A percentile compares a stretch with the other conserved stretches of the same genome.
These are phyloP conservation scores for Colletotrichum zoysiae DNA, from an alignment of 2,329 filamentous ascomycete species.

Conservation along the genomic window DNA sequence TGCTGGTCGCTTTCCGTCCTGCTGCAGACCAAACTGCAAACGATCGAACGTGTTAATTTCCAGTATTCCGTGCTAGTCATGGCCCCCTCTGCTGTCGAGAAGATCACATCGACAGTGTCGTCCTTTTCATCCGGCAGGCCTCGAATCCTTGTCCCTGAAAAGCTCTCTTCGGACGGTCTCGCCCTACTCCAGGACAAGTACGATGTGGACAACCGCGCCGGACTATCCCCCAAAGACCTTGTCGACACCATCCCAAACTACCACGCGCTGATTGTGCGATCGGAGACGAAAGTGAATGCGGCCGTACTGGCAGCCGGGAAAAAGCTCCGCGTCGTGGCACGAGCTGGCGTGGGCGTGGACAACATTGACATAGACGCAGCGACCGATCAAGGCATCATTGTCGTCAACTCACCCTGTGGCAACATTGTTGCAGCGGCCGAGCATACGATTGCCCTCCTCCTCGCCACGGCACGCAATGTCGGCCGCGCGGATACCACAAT, in stretches of 20 bases:
- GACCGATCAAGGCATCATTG: constrained; percentile 79
- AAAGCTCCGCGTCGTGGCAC: constrained; percentile 81
- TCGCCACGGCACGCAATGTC: constrained; percentile 81
- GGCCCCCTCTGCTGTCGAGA: constrained; percentile 46
- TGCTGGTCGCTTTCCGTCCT: not conserved
- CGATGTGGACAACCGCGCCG: constrained; percentile 76
- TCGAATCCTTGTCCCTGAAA: constrained; percentile 80
- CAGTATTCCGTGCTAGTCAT: constrained; percentile 9
- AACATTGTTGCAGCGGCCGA: constrained; percentile 87
- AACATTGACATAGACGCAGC: constrained; percentile 83
- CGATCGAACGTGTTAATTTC: not conserved
- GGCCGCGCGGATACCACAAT: constrained; percentile 77
- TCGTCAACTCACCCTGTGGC: constrained; percentile 83
- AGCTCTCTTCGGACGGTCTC: constrained; percentile 83
- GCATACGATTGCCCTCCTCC: constrained; percentile 80
- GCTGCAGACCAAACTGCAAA: not conserved
- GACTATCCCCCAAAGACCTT: constrained; percentile 73
- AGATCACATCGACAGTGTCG: constrained; percentile 40
- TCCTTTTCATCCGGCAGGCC: constrained; percentile 45
- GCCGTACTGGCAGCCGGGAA: constrained; percentile 74
- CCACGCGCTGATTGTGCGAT: constrained; percentile 82
- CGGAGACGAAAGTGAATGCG: constrained; percentile 84
- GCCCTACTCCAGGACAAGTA: constrained; percentile 74
- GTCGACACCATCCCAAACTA: constrained; percentile 76
- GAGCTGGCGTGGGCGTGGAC: constrained; percentile 86